Percentiles rank a stretch among this genome's conserved stretches.
These are phyloP conservation scores for Candida sphagnicola DNA, from an alignment of 805 yeast species.

Conservation along the genomic window DNA sequence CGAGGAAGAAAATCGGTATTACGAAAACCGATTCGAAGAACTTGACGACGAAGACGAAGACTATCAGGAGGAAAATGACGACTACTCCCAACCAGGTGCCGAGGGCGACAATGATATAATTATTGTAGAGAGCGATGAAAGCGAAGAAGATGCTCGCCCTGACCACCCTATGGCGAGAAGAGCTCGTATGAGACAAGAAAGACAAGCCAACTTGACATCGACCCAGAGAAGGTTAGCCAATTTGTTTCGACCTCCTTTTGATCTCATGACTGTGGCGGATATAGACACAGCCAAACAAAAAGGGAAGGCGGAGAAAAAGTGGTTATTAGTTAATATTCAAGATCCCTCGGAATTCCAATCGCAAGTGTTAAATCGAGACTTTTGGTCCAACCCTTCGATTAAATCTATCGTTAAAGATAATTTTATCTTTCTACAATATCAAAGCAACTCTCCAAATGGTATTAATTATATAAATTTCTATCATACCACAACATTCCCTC, in stretches of 20 bases:
- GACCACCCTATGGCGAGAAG: slow-evolving; percentile 23
- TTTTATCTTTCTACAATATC: slow-evolving; percentile 85
- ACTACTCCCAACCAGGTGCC: slow-evolving; percentile 26
- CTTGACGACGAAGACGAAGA: slow-evolving; percentile 20
- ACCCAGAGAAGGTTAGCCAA: slow-evolving; percentile 71
- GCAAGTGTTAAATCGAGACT: slow-evolving; percentile 86
- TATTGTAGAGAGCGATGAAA: slow-evolving; percentile 28
- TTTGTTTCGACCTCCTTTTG: slow-evolving; percentile 92
- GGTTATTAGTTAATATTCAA: slow-evolving; percentile 88
- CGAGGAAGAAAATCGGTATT: slow-evolving; percentile 32
- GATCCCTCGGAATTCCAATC: slow-evolving; percentile 82
- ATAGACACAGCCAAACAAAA: slow-evolving; percentile 69
- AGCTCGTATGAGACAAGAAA: slow-evolving; percentile 18
- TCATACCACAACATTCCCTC: slow-evolving; percentile 70
- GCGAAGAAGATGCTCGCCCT: slow-evolving; percentile 15
- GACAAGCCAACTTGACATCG: slow-evolving; percentile 35
- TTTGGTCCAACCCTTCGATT: slow-evolving; percentile 73
- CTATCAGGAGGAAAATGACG: slow-evolving; percentile 29
- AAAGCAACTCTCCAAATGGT: slow-evolving; percentile 73
- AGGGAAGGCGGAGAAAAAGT: slow-evolving; percentile 63
- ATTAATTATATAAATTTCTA: slow-evolving; percentile 68
- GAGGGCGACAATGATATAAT: slow-evolving; percentile 28
- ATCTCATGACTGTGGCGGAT: slow-evolving; percentile 63
- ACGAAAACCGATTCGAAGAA: slow-evolving; percentile 14
- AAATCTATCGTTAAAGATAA: slow-evolving; percentile 61